Percentiles rank a stretch among this genome's conserved stretches.
Evolutionary conservation across 371 early-diverging fungal species (phyloP).

Genomic region (Mortierella sp.): DNA sequence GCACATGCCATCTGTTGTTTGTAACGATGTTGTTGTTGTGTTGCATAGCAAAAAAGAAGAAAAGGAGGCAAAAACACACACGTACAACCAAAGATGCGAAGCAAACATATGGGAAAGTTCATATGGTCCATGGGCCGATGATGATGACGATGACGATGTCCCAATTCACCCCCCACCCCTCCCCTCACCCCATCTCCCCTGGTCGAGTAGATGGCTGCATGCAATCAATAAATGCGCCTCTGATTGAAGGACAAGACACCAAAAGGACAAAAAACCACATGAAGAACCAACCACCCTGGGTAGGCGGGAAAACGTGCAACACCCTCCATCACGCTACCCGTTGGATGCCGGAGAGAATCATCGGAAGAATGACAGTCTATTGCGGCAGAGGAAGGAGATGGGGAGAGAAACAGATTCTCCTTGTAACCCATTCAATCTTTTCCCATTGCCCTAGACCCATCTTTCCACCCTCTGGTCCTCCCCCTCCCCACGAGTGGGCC

Average conservation of each 20-base stretch:
- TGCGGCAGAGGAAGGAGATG: neutral
- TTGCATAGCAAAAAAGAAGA: slow-evolving; percentile 1
- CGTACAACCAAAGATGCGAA: no score
- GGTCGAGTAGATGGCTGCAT: neutral
- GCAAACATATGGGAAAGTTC: neutral
- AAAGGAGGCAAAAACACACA: neutral
- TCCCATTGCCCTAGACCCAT: no score
- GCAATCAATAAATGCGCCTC: neutral
- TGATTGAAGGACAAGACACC: neutral
- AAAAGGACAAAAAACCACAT: neutral
- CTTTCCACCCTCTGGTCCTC: no score
- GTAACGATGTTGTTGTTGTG: no score
- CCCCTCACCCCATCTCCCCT: neutral
- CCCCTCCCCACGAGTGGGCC: no score
- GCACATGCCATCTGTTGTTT: slow-evolving; percentile 4
- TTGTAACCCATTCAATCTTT: neutral
- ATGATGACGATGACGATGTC: no score
- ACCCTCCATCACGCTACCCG: no score
- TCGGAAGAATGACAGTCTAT: slow-evolving; percentile 6
- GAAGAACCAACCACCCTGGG: neutral
- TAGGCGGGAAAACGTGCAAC: no score
- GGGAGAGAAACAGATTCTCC: no score
- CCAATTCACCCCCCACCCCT: no score
- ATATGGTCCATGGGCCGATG: neutral
- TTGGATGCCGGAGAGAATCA: no score